Conservation (phyloP, 306 rosid genomes). For the Pterocarpus macrocarpus region DNA sequence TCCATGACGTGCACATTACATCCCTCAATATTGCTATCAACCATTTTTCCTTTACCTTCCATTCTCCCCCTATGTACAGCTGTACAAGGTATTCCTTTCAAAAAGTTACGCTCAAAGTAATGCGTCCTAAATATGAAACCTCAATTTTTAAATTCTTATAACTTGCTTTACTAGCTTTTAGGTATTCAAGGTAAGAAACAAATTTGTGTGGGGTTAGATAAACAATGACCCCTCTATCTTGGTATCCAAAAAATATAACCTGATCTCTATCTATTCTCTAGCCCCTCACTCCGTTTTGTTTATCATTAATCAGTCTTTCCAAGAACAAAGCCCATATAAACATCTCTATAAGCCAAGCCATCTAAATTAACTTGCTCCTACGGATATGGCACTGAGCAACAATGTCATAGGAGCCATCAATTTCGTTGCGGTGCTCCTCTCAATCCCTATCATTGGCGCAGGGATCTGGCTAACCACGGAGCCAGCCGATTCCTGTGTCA, state of each 20-base stretch:
- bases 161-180: constrained; percentile 47
- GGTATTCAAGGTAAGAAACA: constrained; percentile 57
- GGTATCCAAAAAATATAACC: too few relatives aligned
- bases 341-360: too few relatives aligned
- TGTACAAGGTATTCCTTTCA: constrained; percentile 54
- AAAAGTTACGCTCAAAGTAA: constrained; percentile 38
- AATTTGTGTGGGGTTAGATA: constrained; percentile 36
- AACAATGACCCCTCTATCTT: background rate
- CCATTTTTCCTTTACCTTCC: background rate
- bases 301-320: background rate
- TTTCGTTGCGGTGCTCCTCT: constrained; percentile 79
- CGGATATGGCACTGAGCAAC: constrained; percentile 75
- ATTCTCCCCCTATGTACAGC: background rate
- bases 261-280: too few relatives aligned
- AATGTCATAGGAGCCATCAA: constrained; percentile 79
- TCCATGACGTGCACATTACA: background rate
- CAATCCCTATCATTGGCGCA: constrained; percentile 80
- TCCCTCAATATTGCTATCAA: constrained; percentile 30
- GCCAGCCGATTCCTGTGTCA: constrained; percentile 80
- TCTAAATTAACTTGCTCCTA: background rate
- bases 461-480: constrained; percentile 90
- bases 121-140: constrained; percentile 36
- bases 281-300: background rate
- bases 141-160: constrained; percentile 27
- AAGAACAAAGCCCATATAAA: too few relatives aligned